A percentile compares a stretch with the other conserved stretches of the same genome.
Evolutionary conservation across 164 flowering plant species (phyloP).

Genomic region (Magnolia kwangsiensis): DNA sequence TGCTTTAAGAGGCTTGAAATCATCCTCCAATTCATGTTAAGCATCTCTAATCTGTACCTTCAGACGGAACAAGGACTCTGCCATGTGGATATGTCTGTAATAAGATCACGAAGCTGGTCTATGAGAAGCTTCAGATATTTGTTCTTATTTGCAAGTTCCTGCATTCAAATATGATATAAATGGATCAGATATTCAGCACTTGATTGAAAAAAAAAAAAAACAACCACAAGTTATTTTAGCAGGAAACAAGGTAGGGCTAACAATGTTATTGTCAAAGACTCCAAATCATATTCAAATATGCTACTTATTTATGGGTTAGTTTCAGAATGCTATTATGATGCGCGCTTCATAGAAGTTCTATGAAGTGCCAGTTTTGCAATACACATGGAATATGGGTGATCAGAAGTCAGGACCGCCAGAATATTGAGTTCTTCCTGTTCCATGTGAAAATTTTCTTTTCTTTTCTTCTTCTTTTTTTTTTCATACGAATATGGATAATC

Average conservation of each 20-base stretch:
- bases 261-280: background rate
- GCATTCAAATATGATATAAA: constrained; percentile 7
- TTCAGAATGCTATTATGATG: no score
- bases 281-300: no score
- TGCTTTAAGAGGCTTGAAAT: background rate
- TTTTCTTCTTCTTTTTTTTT: no score
- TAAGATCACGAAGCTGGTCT: constrained; percentile 74
- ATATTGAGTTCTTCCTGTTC: no score
- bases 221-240: background rate
- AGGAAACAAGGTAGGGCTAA: background rate
- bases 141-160: constrained; percentile 79
- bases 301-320: no score
- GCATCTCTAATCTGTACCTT: constrained; percentile 4
- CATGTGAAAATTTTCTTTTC: no score
- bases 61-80: constrained; percentile 76
- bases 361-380: no score
- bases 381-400: no score
- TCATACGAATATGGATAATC: no score
- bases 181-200: background rate
- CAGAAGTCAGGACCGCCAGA: no score
- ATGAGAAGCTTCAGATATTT: constrained; percentile 58
- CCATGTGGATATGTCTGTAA: constrained; percentile 77
- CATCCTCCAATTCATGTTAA: background rate
- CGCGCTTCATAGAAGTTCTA: no score
- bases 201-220: no score